phyloP scores from a whole-genome alignment of 352 stramenopile genomes.

The Phytophthora palmivora region DNA sequence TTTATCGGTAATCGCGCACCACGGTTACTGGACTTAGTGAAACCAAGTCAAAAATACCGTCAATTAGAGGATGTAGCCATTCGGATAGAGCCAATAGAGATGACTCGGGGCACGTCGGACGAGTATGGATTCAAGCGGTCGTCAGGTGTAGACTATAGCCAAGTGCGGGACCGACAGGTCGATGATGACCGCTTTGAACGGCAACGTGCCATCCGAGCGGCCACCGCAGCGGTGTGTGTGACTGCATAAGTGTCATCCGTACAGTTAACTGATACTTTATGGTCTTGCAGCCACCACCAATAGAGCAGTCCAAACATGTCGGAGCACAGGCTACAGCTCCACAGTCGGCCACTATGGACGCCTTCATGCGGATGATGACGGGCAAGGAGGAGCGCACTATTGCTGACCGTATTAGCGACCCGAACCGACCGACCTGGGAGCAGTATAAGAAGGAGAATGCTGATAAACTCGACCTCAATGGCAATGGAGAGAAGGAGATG shows the following conservation, averaged over 20 bases:
- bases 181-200: constrained; percentile 88
- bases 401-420: constrained; percentile 92
- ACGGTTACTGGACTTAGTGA: too few species aligned
- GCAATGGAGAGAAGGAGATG: constrained; percentile 94
- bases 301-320: constrained; percentile 25
- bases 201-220: constrained; percentile 61
- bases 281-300: constrained; percentile 21
- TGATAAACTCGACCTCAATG: constrained; percentile 92
- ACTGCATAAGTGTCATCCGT: not conserved
- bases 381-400: constrained; percentile 95
- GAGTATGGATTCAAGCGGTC: constrained; percentile 78
- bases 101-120: constrained; percentile 36
- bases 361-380: constrained; percentile 94
- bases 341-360: constrained; percentile 91
- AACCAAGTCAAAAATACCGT: too few species aligned
- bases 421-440: constrained; percentile 95
- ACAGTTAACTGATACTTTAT: not conserved
- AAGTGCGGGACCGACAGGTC: constrained; percentile 83
- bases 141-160: constrained; percentile 85
- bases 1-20: too few species aligned
- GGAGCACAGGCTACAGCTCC: constrained; percentile 6
- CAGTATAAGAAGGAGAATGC: constrained; percentile 97
- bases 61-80: constrained; percentile 34
- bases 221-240: constrained; percentile 38
- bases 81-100: not conserved